Evolutionary conservation across 83 land plant genomes (phyloP).

Genomic region (Diphasiastrum complanatum): DNA sequence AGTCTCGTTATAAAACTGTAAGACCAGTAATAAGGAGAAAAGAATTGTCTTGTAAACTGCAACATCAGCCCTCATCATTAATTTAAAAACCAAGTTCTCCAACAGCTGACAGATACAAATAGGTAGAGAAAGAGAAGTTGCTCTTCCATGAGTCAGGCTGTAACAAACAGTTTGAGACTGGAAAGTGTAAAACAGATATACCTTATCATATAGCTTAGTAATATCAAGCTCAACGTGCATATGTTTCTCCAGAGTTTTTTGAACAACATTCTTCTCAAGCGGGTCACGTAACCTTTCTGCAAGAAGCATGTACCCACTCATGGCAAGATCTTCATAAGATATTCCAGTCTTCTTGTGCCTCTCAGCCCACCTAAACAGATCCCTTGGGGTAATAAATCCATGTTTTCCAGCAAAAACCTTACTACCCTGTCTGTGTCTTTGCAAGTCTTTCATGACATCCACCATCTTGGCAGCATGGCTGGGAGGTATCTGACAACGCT

Average conservation of each 20-base stretch:
- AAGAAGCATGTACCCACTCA: slow-evolving; percentile 75
- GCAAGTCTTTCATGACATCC: slow-evolving; percentile 89
- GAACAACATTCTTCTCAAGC: slow-evolving; percentile 60
- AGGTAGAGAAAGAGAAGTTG: no score
- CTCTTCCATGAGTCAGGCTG: no score
- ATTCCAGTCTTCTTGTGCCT: slow-evolving; percentile 50
- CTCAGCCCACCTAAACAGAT: slow-evolving; percentile 92
- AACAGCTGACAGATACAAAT: no score
- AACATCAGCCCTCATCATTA: no score
- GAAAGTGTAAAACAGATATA: slow-evolving; percentile 14
- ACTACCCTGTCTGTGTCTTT: slow-evolving; percentile 74
- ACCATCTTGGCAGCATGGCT: slow-evolving; percentile 76
- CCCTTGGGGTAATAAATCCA: slow-evolving; percentile 97
- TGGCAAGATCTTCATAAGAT: slow-evolving; percentile 82
- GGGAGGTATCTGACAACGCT: slow-evolving; percentile 67
- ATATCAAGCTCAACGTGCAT: slow-evolving; percentile 51
- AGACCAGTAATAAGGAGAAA: no score
- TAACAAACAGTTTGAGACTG: no score
- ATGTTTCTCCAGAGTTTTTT: slow-evolving; percentile 51
- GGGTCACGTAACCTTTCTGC: slow-evolving; percentile 80
- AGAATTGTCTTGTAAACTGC: no score
- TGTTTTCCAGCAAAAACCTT: slow-evolving; percentile 98
- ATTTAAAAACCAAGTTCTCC: no score
- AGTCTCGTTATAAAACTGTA: no score
- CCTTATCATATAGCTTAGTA: slow-evolving; percentile 50